phyloP scores from a whole-genome alignment of 192 early-diverging fungal genomes.

The Linnemannia zychae region DNA sequence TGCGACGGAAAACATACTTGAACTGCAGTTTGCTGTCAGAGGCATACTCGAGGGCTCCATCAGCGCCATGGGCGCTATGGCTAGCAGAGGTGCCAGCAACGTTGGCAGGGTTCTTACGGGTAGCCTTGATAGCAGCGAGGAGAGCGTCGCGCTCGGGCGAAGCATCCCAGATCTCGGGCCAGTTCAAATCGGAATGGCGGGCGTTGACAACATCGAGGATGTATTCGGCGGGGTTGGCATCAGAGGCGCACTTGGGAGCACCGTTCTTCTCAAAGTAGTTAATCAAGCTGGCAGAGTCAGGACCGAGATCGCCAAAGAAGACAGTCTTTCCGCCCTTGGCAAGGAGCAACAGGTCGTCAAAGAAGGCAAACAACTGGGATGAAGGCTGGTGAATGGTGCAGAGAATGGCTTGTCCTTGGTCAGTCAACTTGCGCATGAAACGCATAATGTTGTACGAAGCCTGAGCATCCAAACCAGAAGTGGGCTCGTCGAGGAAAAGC shows the following conservation, averaged over 20 bases:
- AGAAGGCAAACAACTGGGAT: slow-evolving; percentile 86
- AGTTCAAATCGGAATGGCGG: slow-evolving; percentile 67
- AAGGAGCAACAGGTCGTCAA: slow-evolving; percentile 86
- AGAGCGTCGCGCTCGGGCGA: slow-evolving; percentile 63
- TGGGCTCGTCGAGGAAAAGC: slow-evolving; percentile 93
- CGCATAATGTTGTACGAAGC: slow-evolving; percentile 81
- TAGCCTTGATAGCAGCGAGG: slow-evolving; percentile 66
- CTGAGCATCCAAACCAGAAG: slow-evolving; percentile 87
- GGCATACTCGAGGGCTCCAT: slow-evolving; percentile 61
- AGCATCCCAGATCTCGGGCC: slow-evolving; percentile 79
- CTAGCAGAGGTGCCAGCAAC: not conserved
- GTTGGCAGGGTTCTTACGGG: slow-evolving; percentile 41
- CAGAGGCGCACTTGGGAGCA: slow-evolving; percentile 70
- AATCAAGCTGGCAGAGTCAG: slow-evolving; percentile 72
- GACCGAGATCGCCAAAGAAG: slow-evolving; percentile 87
- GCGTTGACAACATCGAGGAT: slow-evolving; percentile 87
- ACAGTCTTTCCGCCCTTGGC: slow-evolving; percentile 84
- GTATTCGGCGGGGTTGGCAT: slow-evolving; percentile 89
- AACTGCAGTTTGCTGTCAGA: slow-evolving; percentile 62
- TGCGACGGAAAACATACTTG: slow-evolving; percentile 72
- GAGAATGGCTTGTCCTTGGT: slow-evolving; percentile 77
- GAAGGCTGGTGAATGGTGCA: slow-evolving; percentile 93
- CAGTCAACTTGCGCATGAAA: slow-evolving; percentile 76
- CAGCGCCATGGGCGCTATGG: slow-evolving; percentile 31
- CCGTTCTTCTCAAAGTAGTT: slow-evolving; percentile 83